Base-by-base conservation (phyloP, 2,329 filamentous ascomycete species). In the Mycocentrospora acerina region DNA sequence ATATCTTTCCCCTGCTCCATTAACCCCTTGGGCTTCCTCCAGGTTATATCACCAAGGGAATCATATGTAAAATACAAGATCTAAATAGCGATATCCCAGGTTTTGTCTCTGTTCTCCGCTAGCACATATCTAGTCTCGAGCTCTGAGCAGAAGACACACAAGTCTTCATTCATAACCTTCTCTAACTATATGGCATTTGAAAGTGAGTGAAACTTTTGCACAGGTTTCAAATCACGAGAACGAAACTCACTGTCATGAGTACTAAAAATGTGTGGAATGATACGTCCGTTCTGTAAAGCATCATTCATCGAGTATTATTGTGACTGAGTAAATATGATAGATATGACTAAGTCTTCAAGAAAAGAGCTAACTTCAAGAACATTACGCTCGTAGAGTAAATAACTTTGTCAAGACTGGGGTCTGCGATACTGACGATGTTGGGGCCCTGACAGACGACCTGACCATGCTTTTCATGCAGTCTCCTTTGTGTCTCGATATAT, bases 21-120 rank as follows among this genome's bases (percentile, higher is more conserved):
- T 46, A 73, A 73, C 1, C 70, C 71, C 7, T 72, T 57, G n/a
- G 60, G 61, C 44, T 66, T 63, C 13, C 62, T 60, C 44, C 71
- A 72, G 0, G 65, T 69, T 35, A 73, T 51, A 28, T 71, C 63
- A 1, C 67, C 66, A 1, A 74, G 49, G 6, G 71, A 53, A 29
- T 55, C 50, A 46, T 50, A 58, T 16, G 57, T 46, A 37, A 62
- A 61, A 35, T 47, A 65, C 6, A 51, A 60, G 22, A 65, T 57
- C 62, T 59, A 64, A 22, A 63, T 55, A 3, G 55, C 50, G 17
- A 64, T 59, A 39, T 62, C 59, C 45, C 57, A 61, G 2, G 57
- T 53, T 35, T 57, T 57, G 18, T 50, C 53, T 16, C 43, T 31
- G 29, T 59, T 60, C 3, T 32, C 52, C 10, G 50, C 57, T 13